A percentile compares a stretch with the other conserved stretches of the same genome.
phyloP scores from a whole-genome alignment of 805 yeast species.

The Ogataea dorogensis region DNA sequence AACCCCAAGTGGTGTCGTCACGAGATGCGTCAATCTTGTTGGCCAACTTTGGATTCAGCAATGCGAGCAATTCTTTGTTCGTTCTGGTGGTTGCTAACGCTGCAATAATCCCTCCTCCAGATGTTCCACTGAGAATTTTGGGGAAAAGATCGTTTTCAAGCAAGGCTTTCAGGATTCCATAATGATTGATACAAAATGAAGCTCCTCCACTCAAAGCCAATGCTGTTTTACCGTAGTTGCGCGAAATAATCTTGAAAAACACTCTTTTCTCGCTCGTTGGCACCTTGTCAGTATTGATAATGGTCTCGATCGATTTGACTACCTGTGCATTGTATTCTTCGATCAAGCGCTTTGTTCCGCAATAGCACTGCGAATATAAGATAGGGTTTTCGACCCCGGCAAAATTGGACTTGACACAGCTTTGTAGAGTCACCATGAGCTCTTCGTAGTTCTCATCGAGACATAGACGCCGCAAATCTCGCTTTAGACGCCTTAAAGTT shows the following conservation, averaged over 20 bases:
- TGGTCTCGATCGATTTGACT: slow-evolving; percentile 42
- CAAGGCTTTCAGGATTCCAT: slow-evolving; percentile 71
- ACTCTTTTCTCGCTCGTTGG: slow-evolving; percentile 42
- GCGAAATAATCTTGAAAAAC: slow-evolving; percentile 56
- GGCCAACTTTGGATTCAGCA: slow-evolving; percentile 62
- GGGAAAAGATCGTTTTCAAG: slow-evolving; percentile 68
- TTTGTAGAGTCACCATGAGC: slow-evolving; percentile 55
- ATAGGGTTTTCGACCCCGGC: slow-evolving; percentile 76
- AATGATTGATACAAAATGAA: slow-evolving; percentile 72
- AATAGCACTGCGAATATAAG: slow-evolving; percentile 70
- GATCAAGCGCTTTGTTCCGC: slow-evolving; percentile 67
- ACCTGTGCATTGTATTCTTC: slow-evolving; percentile 55
- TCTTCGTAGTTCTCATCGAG: slow-evolving; percentile 39
- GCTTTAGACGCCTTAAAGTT: slow-evolving; percentile 50
- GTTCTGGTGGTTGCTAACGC: slow-evolving; percentile 70
- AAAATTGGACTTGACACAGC: slow-evolving; percentile 68
- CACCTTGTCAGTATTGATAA: slow-evolving; percentile 40
- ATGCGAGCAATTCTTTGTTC: slow-evolving; percentile 56
- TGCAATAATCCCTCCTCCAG: slow-evolving; percentile 80
- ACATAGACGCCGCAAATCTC: slow-evolving; percentile 40
- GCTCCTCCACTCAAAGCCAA: slow-evolving; percentile 79
- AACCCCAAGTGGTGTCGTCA: slow-evolving; percentile 52
- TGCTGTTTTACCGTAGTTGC: slow-evolving; percentile 71
- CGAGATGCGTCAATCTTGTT: slow-evolving; percentile 66
- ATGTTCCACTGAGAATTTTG: slow-evolving; percentile 68